Conservation (phyloP, 768 basidiomycete species). For the Lyophyllum decastes region DNA sequence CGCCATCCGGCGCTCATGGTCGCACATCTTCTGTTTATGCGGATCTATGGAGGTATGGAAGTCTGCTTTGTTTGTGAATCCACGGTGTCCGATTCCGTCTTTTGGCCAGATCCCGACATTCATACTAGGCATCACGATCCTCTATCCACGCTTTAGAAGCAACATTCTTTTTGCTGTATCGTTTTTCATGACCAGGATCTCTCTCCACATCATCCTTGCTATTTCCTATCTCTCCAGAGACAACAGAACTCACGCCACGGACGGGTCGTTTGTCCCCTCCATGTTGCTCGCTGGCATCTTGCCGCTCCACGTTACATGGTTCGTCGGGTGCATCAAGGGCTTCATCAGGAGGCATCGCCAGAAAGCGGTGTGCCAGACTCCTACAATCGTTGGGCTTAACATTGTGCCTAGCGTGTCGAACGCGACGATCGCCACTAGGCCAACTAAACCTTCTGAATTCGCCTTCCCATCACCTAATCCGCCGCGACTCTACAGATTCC, state of each 20-base stretch:
- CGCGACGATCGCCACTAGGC: neutral
- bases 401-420: neutral
- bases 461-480: neutral
- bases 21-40: slow-evolving; percentile 44
- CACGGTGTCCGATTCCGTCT: slow-evolving; percentile 43
- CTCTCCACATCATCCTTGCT: slow-evolving; percentile 42
- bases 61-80: slow-evolving; percentile 25
- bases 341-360: slow-evolving; percentile 33
- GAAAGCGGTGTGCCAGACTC: neutral
- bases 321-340: slow-evolving; percentile 48
- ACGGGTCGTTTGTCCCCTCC: slow-evolving; percentile 39
- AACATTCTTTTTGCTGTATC: slow-evolving; percentile 48
- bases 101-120: slow-evolving; percentile 51
- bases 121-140: slow-evolving; percentile 45
- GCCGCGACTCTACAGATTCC: slow-evolving; percentile 1
- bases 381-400: neutral
- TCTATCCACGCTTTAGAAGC: slow-evolving; percentile 45
- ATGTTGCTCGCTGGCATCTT: slow-evolving; percentile 40
- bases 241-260: slow-evolving; percentile 28
- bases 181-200: slow-evolving; percentile 56
- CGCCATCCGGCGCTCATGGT: slow-evolving; percentile 32
- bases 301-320: slow-evolving; percentile 57
- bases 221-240: slow-evolving; percentile 26
- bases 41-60: slow-evolving; percentile 47
- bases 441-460: neutral